phyloP scores from a whole-genome alignment of 345 rosid genomes.

The Dipteronia sinensis region DNA sequence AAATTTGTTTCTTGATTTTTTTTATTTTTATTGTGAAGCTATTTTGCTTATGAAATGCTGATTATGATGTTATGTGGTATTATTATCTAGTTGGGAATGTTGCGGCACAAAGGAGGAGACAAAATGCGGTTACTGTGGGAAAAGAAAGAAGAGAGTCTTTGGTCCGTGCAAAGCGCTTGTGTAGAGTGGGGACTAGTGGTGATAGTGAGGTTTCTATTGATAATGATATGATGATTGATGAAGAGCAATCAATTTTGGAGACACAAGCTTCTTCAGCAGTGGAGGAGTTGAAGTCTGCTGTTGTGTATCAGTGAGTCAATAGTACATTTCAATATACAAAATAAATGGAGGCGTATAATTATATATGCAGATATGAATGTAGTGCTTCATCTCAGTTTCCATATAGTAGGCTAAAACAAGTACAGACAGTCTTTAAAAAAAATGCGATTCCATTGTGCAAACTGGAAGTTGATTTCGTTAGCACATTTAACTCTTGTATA shows the following conservation, averaged over 20 bases:
- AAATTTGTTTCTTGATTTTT: neutral
- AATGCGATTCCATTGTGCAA: neutral
- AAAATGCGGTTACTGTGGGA: slow-evolving; percentile 81
- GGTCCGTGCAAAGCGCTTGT: slow-evolving; percentile 85
- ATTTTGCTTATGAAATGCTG: slow-evolving; percentile 11
- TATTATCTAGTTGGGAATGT: slow-evolving; percentile 58
- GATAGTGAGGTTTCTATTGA: slow-evolving; percentile 40
- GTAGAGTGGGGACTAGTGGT: slow-evolving; percentile 69
- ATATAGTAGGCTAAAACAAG: neutral
- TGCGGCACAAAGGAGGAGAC: slow-evolving; percentile 87
- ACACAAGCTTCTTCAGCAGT: slow-evolving; percentile 66
- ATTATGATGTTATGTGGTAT: slow-evolving; percentile 25
- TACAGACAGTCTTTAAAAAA: too few species aligned
- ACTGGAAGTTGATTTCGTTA: neutral
- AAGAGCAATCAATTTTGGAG: slow-evolving; percentile 73
- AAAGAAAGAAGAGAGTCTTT: slow-evolving; percentile 86
- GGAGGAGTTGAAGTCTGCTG: slow-evolving; percentile 70
- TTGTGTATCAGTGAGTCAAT: slow-evolving; percentile 65
- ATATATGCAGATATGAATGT: neutral
- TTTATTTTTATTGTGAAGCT: neutral
- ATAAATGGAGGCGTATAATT: neutral
- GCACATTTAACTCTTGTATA: neutral
- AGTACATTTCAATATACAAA: neutral
- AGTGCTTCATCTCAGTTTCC: neutral
- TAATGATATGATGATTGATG: slow-evolving; percentile 76